Evolutionary conservation across 1,139 yeast genomes (phyloP), one percentile per base, ranked within the genome.

Genomic region (Yamadazyma epiphylla): DNA sequence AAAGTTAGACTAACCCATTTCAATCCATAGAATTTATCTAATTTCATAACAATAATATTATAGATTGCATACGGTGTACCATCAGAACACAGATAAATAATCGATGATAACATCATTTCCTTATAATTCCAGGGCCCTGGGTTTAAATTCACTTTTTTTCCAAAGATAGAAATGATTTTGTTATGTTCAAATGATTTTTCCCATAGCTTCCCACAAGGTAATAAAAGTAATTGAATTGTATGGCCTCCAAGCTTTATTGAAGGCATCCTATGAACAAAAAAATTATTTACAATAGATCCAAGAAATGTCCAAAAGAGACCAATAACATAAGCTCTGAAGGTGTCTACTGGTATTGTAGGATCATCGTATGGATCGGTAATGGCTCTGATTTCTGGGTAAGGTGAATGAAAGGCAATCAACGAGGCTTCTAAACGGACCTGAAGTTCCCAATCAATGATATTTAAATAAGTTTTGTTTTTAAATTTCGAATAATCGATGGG

Each of bases 61-160:
- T 63, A 65, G 1, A 66, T 51, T 44, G 64, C 64, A 36, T 68
- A 68, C 1, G 74, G 74, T 0, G 70, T 61, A 1, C 68, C 64
- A 6, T 65, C 54, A 2, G 73, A 66, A 37, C 73, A 66, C 50
- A 60, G 62, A 37, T 65, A 68, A 15, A 68, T 67, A 24, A 68
- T 67, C 2, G 73, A 58, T 15, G 62, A 48, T 54, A 68, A 31
- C 78, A 77, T 74, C 59, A 81, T 86, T 48, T 82, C 91, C 51
- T 82, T 82, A 43, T 60, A 66, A 22, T 70, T 61, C 84, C 86
- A 82, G 5, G 62, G 63, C 0, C 74, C 73, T 3, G 71, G 70
- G 36, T 68, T 68, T 20, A 68, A 38, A 26, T 63, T 55, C 20
- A 61, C 31, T 1, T 30, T 19, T 11, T 36, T 29, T 0, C 63